Conservation (phyloP, 352 stramenopile species). For the Phytophthora sojae region DNA sequence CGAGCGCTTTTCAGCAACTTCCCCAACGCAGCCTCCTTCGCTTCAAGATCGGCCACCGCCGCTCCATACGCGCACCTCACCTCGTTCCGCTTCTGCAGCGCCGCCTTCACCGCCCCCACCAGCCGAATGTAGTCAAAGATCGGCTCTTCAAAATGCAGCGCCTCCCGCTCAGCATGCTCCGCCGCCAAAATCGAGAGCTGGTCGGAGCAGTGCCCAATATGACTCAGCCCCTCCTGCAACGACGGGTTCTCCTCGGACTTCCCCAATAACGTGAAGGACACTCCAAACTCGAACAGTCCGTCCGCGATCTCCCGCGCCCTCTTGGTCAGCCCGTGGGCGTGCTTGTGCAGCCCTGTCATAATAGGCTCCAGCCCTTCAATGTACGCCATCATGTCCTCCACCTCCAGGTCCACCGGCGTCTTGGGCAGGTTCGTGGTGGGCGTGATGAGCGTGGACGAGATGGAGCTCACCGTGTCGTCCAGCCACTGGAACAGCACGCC, state of each 20-base stretch:
- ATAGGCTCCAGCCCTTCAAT: conserved; percentile 96
- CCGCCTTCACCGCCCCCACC: conserved; percentile 95
- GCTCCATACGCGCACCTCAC: conserved; percentile 90
- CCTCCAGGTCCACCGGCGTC: conserved; percentile 92
- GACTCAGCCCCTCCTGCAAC: conserved; percentile 91
- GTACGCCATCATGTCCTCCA: conserved; percentile 97
- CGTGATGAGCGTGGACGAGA: conserved; percentile 78
- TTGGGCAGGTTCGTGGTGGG: conserved; percentile 72
- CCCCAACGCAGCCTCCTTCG: conserved; percentile 65
- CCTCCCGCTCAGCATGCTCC: conserved; percentile 94
- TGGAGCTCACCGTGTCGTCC: conserved; percentile 86
- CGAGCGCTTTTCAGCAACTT: conserved; percentile 75
- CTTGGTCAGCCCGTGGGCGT: conserved; percentile 94
- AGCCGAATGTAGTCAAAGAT: conserved; percentile 97
- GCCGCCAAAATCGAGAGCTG: conserved; percentile 91
- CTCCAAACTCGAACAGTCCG: conserved; percentile 96
- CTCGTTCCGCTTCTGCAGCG: conserved; percentile 93
- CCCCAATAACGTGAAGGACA: conserved; percentile 95
- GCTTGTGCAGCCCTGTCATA: conserved; percentile 95
- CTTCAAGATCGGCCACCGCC: conserved; percentile 89
- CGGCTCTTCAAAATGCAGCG: conserved; percentile 94
- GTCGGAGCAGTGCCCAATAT: conserved; percentile 95
- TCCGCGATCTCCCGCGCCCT: conserved; percentile 96
- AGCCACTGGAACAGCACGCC: conserved; percentile 88
- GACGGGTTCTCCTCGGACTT: conserved; percentile 94